Percentiles rank a stretch among this genome's conserved stretches.
Conservation (phyloP, 176 grass and related monocot species). For the Rhynchospora tenuis region DNA sequence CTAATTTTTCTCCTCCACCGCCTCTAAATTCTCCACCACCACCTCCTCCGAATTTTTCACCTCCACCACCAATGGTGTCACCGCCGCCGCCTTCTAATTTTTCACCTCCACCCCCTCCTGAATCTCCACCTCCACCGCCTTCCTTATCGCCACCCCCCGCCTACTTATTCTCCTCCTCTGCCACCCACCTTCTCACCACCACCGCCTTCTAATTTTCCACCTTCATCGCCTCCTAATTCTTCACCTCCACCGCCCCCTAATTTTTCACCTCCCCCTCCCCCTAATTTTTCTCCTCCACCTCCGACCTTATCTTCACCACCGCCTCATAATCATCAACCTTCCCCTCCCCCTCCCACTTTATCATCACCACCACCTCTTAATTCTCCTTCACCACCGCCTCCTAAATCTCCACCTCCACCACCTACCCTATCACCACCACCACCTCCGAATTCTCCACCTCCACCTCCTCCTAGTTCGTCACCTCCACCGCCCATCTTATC, state of each 20-base stretch:
- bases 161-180: background rate
- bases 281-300: background rate
- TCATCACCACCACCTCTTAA: background rate
- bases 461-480: conserved; percentile 15
- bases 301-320: background rate
- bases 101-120: too few relatives aligned
- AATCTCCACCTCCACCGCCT: too few relatives aligned
- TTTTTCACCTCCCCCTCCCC: too few relatives aligned
- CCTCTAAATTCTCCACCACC: background rate
- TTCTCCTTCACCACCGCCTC: conserved; percentile 28
- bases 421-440: conserved; percentile 7
- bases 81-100: conserved; percentile 31
- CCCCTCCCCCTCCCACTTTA: background rate
- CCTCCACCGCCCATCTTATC: conserved; percentile 14
- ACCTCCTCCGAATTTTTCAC: too few relatives aligned
- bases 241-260: background rate
- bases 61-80: too few relatives aligned
- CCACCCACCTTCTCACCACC: too few relatives aligned
- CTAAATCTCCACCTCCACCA: conserved; percentile 45
- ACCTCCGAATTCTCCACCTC: conserved; percentile 22
- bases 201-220: too few relatives aligned
- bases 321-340: background rate
- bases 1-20: too few relatives aligned
- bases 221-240: background rate
- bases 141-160: too few relatives aligned